A percentile compares a stretch with the other conserved stretches of the same genome.
Evolutionary conservation across 495 filamentous ascomycete genomes (phyloP).

Genomic region (Parathielavia appendiculata): DNA sequence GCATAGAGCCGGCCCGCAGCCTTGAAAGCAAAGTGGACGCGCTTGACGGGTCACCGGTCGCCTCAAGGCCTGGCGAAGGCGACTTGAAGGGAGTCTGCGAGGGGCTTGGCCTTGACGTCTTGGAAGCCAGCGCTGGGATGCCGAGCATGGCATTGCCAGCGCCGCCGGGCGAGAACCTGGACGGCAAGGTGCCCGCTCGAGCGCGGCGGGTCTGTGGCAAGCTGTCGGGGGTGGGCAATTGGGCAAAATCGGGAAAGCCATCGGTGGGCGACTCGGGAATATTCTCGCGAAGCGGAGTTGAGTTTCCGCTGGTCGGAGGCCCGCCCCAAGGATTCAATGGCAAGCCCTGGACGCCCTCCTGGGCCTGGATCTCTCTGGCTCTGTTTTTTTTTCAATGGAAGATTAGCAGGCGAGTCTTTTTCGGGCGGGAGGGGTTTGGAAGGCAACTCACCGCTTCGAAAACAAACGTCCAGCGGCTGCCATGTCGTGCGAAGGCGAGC

Average conservation of each 20-base stretch:
- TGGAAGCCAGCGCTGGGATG: constrained; percentile 64
- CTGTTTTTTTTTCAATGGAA: constrained; percentile 42
- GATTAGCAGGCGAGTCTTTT: constrained; percentile 27
- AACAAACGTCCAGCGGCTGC: constrained; percentile 65
- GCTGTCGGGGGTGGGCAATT: constrained; percentile 53
- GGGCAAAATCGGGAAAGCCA: constrained; percentile 85
- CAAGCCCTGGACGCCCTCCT: constrained; percentile 71
- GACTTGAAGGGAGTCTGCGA: constrained; percentile 87
- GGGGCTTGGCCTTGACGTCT: constrained; percentile 81
- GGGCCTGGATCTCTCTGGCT: constrained; percentile 92
- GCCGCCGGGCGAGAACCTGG: constrained; percentile 73
- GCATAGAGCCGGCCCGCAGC: constrained; percentile 91
- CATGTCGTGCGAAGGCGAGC: constrained; percentile 93
- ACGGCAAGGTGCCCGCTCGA: constrained; percentile 94
- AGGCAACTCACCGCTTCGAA: constrained; percentile 75
- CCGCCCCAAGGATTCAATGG: constrained; percentile 81
- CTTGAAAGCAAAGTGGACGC: constrained; percentile 75
- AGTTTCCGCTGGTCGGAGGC: constrained; percentile 90
- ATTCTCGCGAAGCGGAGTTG: constrained; percentile 91
- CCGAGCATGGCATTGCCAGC: constrained; percentile 54
- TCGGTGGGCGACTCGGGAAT: constrained; percentile 97
- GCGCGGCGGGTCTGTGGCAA: constrained; percentile 60
- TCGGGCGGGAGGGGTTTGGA: constrained; percentile 10
- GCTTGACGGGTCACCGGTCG: constrained; percentile 44
- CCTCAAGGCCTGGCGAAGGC: constrained; percentile 66